phyloP scores from a whole-genome alignment of 164 flowering plant genomes.

The Magnolia kwangsiensis region DNA sequence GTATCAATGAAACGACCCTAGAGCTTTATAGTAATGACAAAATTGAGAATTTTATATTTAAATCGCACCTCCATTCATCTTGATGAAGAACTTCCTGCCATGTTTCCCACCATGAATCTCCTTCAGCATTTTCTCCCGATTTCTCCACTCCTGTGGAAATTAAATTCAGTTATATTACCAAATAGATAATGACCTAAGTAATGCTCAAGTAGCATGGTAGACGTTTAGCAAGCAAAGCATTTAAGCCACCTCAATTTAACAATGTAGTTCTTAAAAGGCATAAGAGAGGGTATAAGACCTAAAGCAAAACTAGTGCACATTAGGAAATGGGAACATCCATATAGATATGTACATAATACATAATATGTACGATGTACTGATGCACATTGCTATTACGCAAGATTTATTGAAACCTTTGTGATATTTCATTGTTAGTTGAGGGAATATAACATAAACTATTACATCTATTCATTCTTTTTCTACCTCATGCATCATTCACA shows the following conservation, averaged over 20 bases:
- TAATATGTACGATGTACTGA: neutral
- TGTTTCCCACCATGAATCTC: slow-evolving; percentile 99
- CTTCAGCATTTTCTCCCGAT: slow-evolving; percentile 92
- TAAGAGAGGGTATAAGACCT: neutral
- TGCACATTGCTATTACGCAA: neutral
- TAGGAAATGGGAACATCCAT: neutral
- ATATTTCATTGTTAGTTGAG: neutral
- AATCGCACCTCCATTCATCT: slow-evolving; percentile 88
- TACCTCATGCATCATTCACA: neutral
- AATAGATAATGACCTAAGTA: neutral
- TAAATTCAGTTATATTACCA: neutral
- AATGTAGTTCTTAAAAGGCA: neutral
- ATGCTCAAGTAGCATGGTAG: neutral
- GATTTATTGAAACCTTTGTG: neutral
- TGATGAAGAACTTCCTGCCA: slow-evolving; percentile 96
- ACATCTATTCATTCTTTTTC: neutral
- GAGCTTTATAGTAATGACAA: neutral
- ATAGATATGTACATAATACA: neutral
- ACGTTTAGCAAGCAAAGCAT: neutral
- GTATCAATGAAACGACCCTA: neutral
- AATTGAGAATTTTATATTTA: slow-evolving; percentile 3
- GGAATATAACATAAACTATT: neutral
- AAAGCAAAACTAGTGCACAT: neutral
- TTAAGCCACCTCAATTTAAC: neutral
- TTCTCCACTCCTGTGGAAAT: slow-evolving; percentile 75